phyloP scores from a whole-genome alignment of 768 basidiomycete species.

The Baorangia bicolor region DNA sequence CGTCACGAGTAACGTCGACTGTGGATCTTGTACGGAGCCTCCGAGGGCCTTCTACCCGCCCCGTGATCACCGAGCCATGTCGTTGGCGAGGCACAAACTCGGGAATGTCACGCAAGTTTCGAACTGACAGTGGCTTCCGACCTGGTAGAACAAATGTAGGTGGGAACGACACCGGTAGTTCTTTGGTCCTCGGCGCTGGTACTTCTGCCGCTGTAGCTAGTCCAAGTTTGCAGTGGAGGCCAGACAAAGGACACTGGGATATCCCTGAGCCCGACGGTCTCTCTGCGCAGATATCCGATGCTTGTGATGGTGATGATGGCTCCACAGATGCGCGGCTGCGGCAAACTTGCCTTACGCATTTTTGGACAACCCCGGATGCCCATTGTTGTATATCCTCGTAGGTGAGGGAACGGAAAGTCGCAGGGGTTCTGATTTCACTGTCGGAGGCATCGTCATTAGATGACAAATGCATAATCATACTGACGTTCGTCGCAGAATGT shows the following conservation, averaged over 20 bases:
- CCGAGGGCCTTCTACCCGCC: not conserved
- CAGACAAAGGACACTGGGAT: slow-evolving; percentile 26
- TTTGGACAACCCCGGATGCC: slow-evolving; percentile 28
- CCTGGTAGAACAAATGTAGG: not conserved
- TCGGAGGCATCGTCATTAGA: slow-evolving; percentile 11
- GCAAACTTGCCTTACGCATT: slow-evolving; percentile 19
- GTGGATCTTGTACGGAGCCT: not conserved
- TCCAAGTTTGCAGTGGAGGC: slow-evolving; percentile 23
- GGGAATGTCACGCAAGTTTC: slow-evolving; percentile 19
- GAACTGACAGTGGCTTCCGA: slow-evolving; percentile 3
- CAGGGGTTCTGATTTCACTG: slow-evolving; percentile 5
- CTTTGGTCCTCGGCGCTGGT: not conserved
- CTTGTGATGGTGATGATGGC: slow-evolving; percentile 28
- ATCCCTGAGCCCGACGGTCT: slow-evolving; percentile 20
- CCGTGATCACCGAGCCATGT: not conserved
- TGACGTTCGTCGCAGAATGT: slow-evolving; percentile 20
- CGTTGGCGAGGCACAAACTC: slow-evolving; percentile 28
- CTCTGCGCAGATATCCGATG: slow-evolving; percentile 28
- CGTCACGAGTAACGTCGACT: slow-evolving; percentile 10
- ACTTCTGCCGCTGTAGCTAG: not conserved
- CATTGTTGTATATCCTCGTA: slow-evolving; percentile 27
- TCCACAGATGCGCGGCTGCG: slow-evolving; percentile 3
- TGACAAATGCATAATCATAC: slow-evolving; percentile 22
- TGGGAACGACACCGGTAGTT: not conserved
- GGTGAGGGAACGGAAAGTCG: slow-evolving; percentile 14